Base-by-base conservation (phyloP, 148 eudicot genomes). In the Oxyria digyna region DNA sequence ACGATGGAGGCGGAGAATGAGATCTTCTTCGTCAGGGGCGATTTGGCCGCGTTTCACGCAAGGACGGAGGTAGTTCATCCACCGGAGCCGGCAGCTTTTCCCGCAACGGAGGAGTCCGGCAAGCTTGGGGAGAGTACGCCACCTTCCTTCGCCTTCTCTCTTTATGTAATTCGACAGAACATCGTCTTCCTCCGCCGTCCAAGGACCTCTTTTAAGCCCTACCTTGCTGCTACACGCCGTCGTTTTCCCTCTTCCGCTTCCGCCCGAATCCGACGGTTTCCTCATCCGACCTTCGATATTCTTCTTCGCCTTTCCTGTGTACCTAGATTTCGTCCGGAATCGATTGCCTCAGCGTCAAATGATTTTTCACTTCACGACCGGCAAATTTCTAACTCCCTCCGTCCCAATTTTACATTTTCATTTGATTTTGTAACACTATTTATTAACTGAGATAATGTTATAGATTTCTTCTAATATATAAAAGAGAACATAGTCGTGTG, bases 1-100 rank as follows among this genome's bases (percentile, higher is more conserved):
- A 62, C 89, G 86, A 24, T 85, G 89, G 74, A 85, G 83, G 67
- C 89, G 86, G 69, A 85, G 79, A 27, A 85, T 85, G 79, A 85
- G 86, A 67, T 85, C 89, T 32, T 85, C 89, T 62, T 85, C 89
- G 24, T 85, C 86, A 15, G 82, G 67, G 17, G 78, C 72, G 64
- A 85, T 85, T 54, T 76, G 82, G 43, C 89, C 89, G 20, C 89
- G 84, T 73, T 85, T 85, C 74, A 85, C 79, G 20, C 55, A 50
- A 7, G 88, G 88, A 15, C 85, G 79, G 65, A 85, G 84, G 45
- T 85, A 85, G 45, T 85, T 85, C 86, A 85, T 82, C 89, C 86
- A 85, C 7, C 89, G 70, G 13, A 85, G 89, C 8, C 89, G 75
- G 74, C 89, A 85, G 67, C 89, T 85, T 79, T 85, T 85, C 10